Percentiles rank a stretch among this genome's conserved stretches.
These are phyloP conservation scores for Melampsora larici-populina DNA, from an alignment of 1,284 basidiomycete genomes.

Conservation along the genomic window DNA sequence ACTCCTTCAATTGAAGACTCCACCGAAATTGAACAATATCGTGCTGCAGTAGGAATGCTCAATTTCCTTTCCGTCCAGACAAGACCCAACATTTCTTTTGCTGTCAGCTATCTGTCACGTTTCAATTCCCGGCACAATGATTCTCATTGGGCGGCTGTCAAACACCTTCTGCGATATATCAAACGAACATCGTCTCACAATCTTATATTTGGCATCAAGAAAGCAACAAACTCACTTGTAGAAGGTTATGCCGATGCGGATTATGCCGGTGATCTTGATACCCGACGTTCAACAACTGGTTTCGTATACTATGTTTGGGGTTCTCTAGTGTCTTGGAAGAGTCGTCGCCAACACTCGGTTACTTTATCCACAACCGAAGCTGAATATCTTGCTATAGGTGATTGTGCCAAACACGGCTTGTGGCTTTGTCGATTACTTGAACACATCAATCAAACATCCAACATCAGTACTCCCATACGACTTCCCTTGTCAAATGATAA, in stretches of 20 bases:
- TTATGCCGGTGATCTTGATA: neutral
- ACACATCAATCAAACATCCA: neutral
- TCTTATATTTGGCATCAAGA: neutral
- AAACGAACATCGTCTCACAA: neutral
- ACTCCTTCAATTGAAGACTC: neutral
- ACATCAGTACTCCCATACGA: neutral
- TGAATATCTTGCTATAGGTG: too few relatives aligned
- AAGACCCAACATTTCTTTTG: neutral
- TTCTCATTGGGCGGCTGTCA: neutral
- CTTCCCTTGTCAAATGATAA: neutral
- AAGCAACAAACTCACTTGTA: too few relatives aligned
- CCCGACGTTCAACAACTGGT: neutral
- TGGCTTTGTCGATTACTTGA: neutral
- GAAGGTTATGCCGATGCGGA: neutral
- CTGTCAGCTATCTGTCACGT: neutral
- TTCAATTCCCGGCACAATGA: neutral
- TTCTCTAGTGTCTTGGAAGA: neutral
- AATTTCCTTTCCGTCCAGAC: neutral
- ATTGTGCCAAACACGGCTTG: neutral
- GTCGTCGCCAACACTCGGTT: too few relatives aligned
- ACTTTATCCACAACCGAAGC: too few relatives aligned
- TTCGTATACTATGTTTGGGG: neutral
- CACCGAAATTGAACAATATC: too few relatives aligned
- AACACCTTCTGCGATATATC: neutral
- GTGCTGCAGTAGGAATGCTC: neutral